Conservation (phyloP, 257 asterid genomes). For the Nyctanthes arbortristis region DNA sequence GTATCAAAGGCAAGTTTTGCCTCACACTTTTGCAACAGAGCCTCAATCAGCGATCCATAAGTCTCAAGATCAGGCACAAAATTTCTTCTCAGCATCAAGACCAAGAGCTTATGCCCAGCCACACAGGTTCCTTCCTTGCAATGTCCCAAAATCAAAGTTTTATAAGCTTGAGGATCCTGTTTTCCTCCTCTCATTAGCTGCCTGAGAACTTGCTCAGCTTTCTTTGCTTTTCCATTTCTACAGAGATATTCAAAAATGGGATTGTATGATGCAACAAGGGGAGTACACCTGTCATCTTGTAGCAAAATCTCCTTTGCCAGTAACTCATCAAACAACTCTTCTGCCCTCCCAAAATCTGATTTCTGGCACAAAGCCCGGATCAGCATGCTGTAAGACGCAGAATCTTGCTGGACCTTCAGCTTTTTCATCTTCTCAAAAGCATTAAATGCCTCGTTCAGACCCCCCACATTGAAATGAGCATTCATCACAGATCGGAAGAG, state of each 20-base stretch:
- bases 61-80: conserved; percentile 52
- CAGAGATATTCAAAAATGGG: conserved; percentile 67
- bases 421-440: conserved; percentile 62
- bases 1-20: conserved; percentile 61
- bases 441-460: conserved; percentile 52
- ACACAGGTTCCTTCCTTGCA: conserved; percentile 58
- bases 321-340: conserved; percentile 61
- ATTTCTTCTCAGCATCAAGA: conserved; percentile 72
- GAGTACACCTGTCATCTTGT: conserved; percentile 43
- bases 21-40: conserved; percentile 48
- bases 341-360: conserved; percentile 54
- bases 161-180: conserved; percentile 67
- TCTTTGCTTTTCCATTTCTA: conserved; percentile 53
- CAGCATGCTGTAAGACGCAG: conserved; percentile 63
- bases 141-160: conserved; percentile 71
- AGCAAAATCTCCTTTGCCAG: conserved; percentile 48
- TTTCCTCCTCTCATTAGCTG: conserved; percentile 73
- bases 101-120: conserved; percentile 59
- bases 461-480: conserved; percentile 54
- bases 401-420: conserved; percentile 61
- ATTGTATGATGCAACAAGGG: conserved; percentile 73
- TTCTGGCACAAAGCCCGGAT: conserved; percentile 55
- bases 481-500: conserved; percentile 73
- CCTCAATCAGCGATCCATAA: conserved; percentile 57
- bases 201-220: conserved; percentile 75